These are phyloP conservation scores for Solanum pennellii DNA, from an alignment of 257 asterid genomes.

Conservation along the genomic window DNA sequence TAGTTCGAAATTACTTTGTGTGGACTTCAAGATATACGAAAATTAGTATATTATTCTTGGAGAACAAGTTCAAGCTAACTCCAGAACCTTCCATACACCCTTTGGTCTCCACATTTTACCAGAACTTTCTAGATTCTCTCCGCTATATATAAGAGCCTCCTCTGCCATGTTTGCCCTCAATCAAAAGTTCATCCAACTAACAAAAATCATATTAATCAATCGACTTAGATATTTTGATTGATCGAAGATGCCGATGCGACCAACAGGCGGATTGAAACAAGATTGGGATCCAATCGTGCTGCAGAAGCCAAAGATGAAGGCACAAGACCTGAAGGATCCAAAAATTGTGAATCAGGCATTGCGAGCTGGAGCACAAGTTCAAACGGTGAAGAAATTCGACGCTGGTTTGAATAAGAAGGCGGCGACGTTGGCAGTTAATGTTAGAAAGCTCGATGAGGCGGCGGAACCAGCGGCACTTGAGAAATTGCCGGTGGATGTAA, in stretches of 20 bases:
- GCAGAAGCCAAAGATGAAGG: constrained; percentile 16
- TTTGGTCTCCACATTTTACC: background rate
- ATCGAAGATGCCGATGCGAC: constrained; percentile 20
- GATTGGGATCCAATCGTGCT: constrained; percentile 42
- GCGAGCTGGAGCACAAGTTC: constrained; percentile 24
- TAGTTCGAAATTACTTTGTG: no score
- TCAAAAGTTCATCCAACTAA: background rate
- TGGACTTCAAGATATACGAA: background rate
- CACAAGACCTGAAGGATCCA: constrained; percentile 19
- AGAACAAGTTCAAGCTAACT: background rate
- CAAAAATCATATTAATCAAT: background rate
- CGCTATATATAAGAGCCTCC: background rate
- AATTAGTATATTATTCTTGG: background rate
- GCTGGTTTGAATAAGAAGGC: constrained; percentile 24
- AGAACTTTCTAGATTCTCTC: constrained; percentile 21
- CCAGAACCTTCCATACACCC: constrained; percentile 3
- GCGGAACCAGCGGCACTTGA: constrained; percentile 35
- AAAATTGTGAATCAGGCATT: constrained; percentile 33
- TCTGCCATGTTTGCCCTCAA: no score
- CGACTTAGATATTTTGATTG: background rate
- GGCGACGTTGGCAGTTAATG: constrained; percentile 9
- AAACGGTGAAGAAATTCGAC: constrained; percentile 26
- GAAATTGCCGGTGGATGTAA: constrained; percentile 19
- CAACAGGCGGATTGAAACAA: constrained; percentile 14
- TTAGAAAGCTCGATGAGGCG: constrained; percentile 29